Conservation (phyloP, 2,329 filamentous ascomycete species). For the Lasiodiplodia sp. region DNA sequence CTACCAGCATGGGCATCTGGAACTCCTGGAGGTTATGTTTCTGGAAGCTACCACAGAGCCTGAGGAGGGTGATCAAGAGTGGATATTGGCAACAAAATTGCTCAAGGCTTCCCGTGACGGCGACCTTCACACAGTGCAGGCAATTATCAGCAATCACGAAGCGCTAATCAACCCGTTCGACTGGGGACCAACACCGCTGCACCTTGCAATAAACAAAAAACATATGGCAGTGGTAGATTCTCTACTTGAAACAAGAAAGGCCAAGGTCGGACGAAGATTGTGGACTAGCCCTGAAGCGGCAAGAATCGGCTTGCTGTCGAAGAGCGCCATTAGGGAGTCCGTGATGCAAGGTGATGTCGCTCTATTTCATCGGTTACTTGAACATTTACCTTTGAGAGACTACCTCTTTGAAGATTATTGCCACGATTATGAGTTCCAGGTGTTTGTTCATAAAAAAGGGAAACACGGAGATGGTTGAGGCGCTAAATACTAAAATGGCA, state of each 20-base stretch:
- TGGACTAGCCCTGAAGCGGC: no score
- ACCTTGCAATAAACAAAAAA: neutral
- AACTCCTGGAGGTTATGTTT: no score
- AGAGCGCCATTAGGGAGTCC: no score
- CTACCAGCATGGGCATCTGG: no score
- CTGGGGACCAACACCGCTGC: neutral
- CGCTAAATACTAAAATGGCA: no score
- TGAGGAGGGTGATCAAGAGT: neutral
- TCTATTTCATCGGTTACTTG: neutral
- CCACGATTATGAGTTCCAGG: no score
- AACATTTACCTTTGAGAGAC: no score
- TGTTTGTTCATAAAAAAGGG: no score
- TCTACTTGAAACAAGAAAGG: neutral
- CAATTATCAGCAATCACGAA: neutral
- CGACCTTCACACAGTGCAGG: neutral
- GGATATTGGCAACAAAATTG: neutral
- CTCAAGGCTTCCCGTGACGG: neutral
- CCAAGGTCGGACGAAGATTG: accelerated
- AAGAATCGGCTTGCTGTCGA: no score
- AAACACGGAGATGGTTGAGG: no score
- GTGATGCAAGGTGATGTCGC: neutral
- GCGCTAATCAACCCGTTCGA: neutral
- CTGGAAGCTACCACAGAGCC: neutral
- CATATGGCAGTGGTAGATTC: neutral
- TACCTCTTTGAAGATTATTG: no score